These are phyloP conservation scores for Lactarius hengduanensis DNA, from an alignment of 768 basidiomycete species.

Conservation along the genomic window DNA sequence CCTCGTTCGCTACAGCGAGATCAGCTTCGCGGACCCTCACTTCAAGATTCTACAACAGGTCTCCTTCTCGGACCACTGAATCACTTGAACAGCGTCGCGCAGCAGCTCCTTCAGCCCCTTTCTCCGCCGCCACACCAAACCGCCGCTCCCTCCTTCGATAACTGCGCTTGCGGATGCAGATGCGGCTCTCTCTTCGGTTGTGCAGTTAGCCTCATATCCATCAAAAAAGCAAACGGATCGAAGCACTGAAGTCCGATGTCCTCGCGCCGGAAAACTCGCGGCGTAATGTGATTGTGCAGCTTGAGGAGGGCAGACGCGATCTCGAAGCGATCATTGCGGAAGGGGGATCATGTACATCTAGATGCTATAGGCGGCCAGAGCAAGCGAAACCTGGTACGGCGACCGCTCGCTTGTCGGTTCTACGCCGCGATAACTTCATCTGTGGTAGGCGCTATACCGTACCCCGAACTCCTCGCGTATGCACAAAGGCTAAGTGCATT, in stretches of 20 bases:
- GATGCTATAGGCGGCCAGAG: conserved; percentile 51
- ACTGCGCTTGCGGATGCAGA: conserved; percentile 63
- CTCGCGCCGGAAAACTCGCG: conserved; percentile 63
- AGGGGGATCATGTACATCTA: conserved; percentile 70
- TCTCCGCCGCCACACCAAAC: conserved; percentile 64
- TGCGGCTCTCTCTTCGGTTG: conserved; percentile 58
- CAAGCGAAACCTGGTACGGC: conserved; percentile 65
- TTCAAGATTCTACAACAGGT: conserved; percentile 53
- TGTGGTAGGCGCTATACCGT: conserved; percentile 66
- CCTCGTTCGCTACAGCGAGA: neutral
- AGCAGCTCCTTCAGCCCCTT: conserved; percentile 68
- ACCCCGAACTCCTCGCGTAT: conserved; percentile 79
- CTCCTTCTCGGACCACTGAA: conserved; percentile 63
- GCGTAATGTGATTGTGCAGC: conserved; percentile 60
- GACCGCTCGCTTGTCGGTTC: neutral
- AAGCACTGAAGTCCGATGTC: conserved; percentile 68
- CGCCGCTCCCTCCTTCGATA: conserved; percentile 57
- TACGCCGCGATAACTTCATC: neutral
- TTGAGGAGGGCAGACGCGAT: conserved; percentile 65
- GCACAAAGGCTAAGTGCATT: conserved; percentile 83
- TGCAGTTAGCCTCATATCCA: conserved; percentile 66
- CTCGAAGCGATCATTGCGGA: conserved; percentile 70
- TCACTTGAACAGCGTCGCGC: conserved; percentile 60
- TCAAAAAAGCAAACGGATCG: conserved; percentile 70
- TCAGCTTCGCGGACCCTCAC: neutral